Base-by-base conservation (phyloP, 345 rosid species). In the Odontarrhena argentea region DNA sequence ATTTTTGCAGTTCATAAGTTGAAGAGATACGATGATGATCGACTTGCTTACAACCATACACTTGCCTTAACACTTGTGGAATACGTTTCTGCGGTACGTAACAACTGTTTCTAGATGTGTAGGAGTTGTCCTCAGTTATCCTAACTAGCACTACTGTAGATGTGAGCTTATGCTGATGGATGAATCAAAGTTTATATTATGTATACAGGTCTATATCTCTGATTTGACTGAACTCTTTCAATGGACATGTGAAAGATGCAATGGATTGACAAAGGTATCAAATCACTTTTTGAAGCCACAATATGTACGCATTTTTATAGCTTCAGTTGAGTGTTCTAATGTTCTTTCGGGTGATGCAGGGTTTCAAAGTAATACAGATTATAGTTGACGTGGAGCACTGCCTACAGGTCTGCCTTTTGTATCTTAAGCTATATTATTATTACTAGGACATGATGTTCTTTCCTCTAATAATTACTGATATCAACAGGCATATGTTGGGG, bases 81-180 rank as follows among this genome's bases (percentile, higher is more conserved):
- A 76, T 94, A 94, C 75, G 91, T 95, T 45, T 90, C 97, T 49
- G 99, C 99, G 10, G 96, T 93, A 82, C 77, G 96, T 78, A 60
- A 12, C 22, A 18, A 18, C 22, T 18, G 22, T 7, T 36, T 10
- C 35, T 30, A 58, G 36, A 40, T 68, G 53, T 18, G 51, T 9
- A 44, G 51, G 40, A 18, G 37, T 30, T 22, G 38, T 60, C 44
- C 9, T 52, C 48, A 7, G 60, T 30, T 18, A 14, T 18, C 11
- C 22, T 18, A 18, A 34, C 15, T 13, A 26, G 7, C 42, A 45
- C 14, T 46, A 3, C 24, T 35, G 11, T 26, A 41, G 14, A 41
- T 12, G 35, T 32, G 11, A 68, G 43, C 3, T 41, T 42, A 5
- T 22, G 55, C 47, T 51, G 6, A 59, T 49, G 22, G 47, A 40